phyloP scores from a whole-genome alignment of 768 basidiomycete species.

The Tephrocybe sp. region DNA sequence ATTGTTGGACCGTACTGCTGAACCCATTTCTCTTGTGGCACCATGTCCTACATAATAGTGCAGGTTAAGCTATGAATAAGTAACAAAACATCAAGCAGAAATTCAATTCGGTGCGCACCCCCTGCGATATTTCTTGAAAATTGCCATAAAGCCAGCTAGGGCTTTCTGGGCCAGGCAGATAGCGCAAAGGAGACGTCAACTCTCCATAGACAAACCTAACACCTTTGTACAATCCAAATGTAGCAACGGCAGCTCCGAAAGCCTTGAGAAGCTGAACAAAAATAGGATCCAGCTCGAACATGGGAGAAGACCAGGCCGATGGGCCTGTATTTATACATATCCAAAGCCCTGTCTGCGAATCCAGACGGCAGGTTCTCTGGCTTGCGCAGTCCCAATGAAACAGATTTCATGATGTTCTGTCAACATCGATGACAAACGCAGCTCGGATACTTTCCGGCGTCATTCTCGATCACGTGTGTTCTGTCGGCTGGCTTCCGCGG shows the following conservation, averaged over 20 bases:
- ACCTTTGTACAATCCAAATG: conserved; percentile 27
- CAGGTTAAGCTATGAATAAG: not conserved
- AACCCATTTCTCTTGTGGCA: conserved; percentile 14
- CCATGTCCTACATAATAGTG: conserved; percentile 26
- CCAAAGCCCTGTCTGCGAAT: not conserved
- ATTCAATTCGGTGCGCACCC: conserved; percentile 23
- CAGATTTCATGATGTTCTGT: too few species aligned
- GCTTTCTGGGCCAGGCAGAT: conserved; percentile 49
- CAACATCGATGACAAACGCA: too few species aligned
- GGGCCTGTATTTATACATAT: not conserved
- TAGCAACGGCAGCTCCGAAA: conserved; percentile 15
- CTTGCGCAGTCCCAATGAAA: too few species aligned
- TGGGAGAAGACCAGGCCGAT: not conserved
- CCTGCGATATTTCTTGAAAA: conserved; percentile 37
- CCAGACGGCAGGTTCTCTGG: not conserved
- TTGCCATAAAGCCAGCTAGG: conserved; percentile 47
- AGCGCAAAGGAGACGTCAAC: conserved; percentile 39
- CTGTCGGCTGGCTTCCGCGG: too few species aligned
- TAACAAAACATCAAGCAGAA: too few species aligned
- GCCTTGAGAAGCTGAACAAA: conserved; percentile 20
- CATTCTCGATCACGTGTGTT: too few species aligned
- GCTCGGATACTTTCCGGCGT: too few species aligned
- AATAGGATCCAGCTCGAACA: not conserved
- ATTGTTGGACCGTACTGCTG: conserved; percentile 15
- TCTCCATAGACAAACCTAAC: conserved; percentile 31